phyloP scores from a whole-genome alignment of 495 filamentous ascomycete species.

The Penicillium tannophilum region DNA sequence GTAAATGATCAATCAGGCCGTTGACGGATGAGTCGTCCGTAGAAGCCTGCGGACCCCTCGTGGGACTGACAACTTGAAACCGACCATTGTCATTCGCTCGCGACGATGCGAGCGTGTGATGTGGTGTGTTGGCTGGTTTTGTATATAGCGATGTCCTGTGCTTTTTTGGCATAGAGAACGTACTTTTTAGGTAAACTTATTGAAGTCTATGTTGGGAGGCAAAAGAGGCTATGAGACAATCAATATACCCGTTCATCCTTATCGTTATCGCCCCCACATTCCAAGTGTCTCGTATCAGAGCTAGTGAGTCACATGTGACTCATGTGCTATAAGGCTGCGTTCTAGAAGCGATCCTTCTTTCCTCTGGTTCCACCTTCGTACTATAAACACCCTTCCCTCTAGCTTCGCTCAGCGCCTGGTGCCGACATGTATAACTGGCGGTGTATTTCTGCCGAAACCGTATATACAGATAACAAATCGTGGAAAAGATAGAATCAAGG shows the following conservation, averaged over 20 bases:
- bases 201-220: constrained; percentile 11
- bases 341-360: no score
- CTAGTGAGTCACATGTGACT: no score
- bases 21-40: constrained; percentile 39
- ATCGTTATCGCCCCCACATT: not conserved
- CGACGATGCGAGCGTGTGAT: constrained; percentile 40
- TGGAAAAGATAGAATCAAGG: no score
- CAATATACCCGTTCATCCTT: constrained; percentile 11
- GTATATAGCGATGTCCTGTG: constrained; percentile 28
- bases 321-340: no score
- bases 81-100: constrained; percentile 34
- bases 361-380: no score
- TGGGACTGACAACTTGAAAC: constrained; percentile 9
- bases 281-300: no score
- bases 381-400: no score
- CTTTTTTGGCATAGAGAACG: constrained; percentile 48
- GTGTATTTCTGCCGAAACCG: no score
- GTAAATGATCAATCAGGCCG: constrained; percentile 51
- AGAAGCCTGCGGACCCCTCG: not conserved
- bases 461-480: no score
- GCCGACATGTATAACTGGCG: no score
- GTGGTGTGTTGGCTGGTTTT: constrained; percentile 41
- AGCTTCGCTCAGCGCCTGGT: no score
- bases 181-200: not conserved
- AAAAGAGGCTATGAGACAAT: not conserved